Conservation (phyloP, 805 yeast genomes). For the Candida tammaniensis region DNA sequence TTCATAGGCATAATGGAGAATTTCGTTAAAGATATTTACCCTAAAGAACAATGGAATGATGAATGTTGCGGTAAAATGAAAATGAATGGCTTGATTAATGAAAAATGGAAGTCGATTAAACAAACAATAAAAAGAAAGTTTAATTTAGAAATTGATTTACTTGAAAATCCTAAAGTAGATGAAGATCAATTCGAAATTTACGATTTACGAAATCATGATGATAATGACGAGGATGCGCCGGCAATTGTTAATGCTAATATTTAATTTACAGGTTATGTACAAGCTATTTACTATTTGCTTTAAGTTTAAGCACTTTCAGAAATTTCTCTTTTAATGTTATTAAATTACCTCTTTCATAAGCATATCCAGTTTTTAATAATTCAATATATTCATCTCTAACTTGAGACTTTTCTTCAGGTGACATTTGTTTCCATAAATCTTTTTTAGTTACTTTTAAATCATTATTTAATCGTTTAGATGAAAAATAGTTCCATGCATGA, state of each 20-base stretch:
- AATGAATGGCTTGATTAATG: slow-evolving; percentile 14
- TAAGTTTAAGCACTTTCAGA: background rate
- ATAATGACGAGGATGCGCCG: slow-evolving; percentile 28
- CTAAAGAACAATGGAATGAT: slow-evolving; percentile 8
- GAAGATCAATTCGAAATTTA: slow-evolving; percentile 24
- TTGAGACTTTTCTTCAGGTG: slow-evolving; percentile 24
- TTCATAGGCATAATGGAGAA: slow-evolving; percentile 19
- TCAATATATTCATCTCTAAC: slow-evolving; percentile 26
- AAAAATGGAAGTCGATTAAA: slow-evolving; percentile 17
- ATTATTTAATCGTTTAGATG: slow-evolving; percentile 7
- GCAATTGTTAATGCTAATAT: slow-evolving; percentile 15
- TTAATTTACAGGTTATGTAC: background rate
- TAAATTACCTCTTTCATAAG: slow-evolving; percentile 11
- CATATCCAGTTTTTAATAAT: slow-evolving; percentile 16
- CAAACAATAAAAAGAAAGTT: slow-evolving; percentile 9
- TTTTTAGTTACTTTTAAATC: slow-evolving; percentile 7
- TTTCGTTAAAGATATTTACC: slow-evolving; percentile 15
- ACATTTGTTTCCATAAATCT: slow-evolving; percentile 25
- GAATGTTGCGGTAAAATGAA: slow-evolving; percentile 21
- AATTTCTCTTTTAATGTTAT: slow-evolving; percentile 7
- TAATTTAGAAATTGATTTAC: slow-evolving; percentile 12
- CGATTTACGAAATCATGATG: slow-evolving; percentile 19
- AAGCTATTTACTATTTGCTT: background rate
- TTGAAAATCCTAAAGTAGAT: slow-evolving; percentile 10
- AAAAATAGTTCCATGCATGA: slow-evolving; percentile 37